Base-by-base conservation (phyloP, 192 early-diverging fungal genomes). In the Chytriomyces hyalinus region DNA sequence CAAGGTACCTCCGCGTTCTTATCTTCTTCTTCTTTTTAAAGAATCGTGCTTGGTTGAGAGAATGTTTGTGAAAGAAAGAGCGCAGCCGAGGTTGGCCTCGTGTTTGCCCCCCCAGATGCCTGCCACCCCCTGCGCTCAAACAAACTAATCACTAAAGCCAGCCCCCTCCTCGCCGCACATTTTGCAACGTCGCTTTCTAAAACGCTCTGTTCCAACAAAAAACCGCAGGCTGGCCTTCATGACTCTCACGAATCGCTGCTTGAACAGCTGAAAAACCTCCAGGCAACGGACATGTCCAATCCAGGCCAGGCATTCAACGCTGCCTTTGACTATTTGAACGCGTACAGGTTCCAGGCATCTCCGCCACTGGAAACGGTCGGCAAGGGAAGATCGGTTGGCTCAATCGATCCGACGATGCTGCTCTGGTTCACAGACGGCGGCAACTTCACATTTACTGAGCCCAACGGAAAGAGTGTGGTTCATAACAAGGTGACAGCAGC, bases 381-480 rank as follows among this genome's bases (percentile, higher is more conserved):
- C 8, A 80, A 88, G 78, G 92, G 94, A 0, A 87, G 94, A 44
- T 94, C 90, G 57, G 86, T 90, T 5, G 83, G 83, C 17, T 82
- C 88, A 6, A 85, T 84, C 64, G 93, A 95, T 66, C 83, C 89
- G 0, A 87, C 89, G 28, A 81, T 90, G 13, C 90, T 95, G 5
- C 79, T 93, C 53, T 95, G 93, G 94, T 89, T 95, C 62, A 95
- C 93, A 0, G 93, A 95, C 65, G 93, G 89, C 2, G 86, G 83
- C 63, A 81, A 82, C 70, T 88, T 92, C 51, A 61, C 71, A 6
- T 60, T 73, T 15, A 82, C 62, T 48, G 71, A 78, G 20, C 8
- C n/a, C 22, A 73, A 75, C 15, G 51, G 51, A n/a, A 79, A 65
- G 28, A 76, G 76, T 49, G 61, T 75, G 9, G 22, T 82, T 11